These are phyloP conservation scores for Pinguiococcus pyrenoidosus DNA, from an alignment of 108 stramenopile species.

Conservation along the genomic window DNA sequence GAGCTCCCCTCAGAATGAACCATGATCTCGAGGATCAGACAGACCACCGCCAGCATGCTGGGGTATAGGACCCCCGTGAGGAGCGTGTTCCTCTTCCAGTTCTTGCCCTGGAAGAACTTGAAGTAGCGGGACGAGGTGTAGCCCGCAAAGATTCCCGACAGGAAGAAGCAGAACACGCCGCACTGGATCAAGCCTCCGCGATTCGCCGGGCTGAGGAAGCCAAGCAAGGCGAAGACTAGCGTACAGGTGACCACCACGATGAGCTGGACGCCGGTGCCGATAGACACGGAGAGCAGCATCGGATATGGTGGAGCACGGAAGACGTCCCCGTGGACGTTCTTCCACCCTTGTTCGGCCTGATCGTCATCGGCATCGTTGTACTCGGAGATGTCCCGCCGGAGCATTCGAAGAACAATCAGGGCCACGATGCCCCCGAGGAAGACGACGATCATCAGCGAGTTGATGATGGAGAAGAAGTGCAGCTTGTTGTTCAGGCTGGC, in stretches of 20 bases:
- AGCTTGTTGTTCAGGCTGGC: slow-evolving; percentile 81
- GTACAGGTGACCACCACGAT: slow-evolving; percentile 64
- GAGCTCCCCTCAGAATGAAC: slow-evolving; percentile 68
- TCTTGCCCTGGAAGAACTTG: slow-evolving; percentile 71
- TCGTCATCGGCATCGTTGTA: slow-evolving; percentile 66
- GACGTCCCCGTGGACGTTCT: slow-evolving; percentile 12
- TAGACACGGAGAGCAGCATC: slow-evolving; percentile 62
- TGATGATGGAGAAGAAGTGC: slow-evolving; percentile 96
- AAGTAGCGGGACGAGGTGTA: slow-evolving; percentile 75
- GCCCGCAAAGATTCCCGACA: slow-evolving; percentile 58
- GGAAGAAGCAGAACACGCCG: slow-evolving; percentile 71
- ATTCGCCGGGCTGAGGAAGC: slow-evolving; percentile 77
- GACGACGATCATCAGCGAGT: slow-evolving; percentile 93
- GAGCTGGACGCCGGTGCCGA: slow-evolving; percentile 81
- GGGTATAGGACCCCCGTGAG: slow-evolving; percentile 64
- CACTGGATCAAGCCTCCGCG: slow-evolving; percentile 83
- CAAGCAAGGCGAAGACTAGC: slow-evolving; percentile 73
- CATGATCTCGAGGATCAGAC: slow-evolving; percentile 62
- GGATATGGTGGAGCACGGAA: slow-evolving; percentile 30
- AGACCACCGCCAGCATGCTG: slow-evolving; percentile 2
- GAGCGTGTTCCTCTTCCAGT: slow-evolving; percentile 88
- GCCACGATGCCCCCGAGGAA: slow-evolving; percentile 92
- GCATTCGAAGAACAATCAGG: slow-evolving; percentile 74
- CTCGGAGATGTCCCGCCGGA: slow-evolving; percentile 69
- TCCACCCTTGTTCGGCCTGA: slow-evolving; percentile 89